A percentile compares a stretch with the other conserved stretches of the same genome.
phyloP scores from a whole-genome alignment of 106 monocot species.

The Cymbidium sinense region DNA sequence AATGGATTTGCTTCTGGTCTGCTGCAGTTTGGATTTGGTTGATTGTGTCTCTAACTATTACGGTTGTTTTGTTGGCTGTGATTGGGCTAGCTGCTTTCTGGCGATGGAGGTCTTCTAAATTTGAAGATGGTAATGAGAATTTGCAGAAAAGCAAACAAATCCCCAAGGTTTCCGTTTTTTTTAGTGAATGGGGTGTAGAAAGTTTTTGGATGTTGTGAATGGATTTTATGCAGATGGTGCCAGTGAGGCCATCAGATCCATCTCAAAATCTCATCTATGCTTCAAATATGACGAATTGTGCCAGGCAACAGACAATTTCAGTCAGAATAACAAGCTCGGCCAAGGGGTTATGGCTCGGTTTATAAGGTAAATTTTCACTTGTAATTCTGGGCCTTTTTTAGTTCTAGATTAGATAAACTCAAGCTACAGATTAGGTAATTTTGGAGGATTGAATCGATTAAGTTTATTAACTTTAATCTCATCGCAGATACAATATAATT shows the following conservation, averaged over 20 bases:
- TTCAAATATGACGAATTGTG: constrained; percentile 50
- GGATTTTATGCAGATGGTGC: constrained; percentile 24
- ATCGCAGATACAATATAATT: no score
- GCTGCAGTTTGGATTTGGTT: constrained; percentile 6
- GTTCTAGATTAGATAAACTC: no score
- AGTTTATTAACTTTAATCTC: no score
- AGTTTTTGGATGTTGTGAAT: background rate
- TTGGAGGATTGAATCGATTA: background rate
- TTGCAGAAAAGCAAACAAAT: background rate
- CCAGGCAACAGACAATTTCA: constrained; percentile 52
- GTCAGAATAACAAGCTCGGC: constrained; percentile 49
- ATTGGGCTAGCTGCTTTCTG: constrained; percentile 21
- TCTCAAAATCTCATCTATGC: constrained; percentile 27
- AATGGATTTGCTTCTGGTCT: background rate
- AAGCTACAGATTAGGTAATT: no score
- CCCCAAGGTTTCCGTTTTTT: background rate
- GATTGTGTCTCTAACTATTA: constrained; percentile 15
- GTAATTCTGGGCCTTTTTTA: no score
- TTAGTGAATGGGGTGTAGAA: background rate
- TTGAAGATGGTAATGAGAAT: constrained; percentile 10
- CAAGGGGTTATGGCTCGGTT: constrained; percentile 69
- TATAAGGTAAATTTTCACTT: constrained; percentile 43
- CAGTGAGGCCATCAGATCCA: constrained; percentile 30
- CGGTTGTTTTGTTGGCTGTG: constrained; percentile 11
- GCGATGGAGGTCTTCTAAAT: constrained; percentile 13